Base-by-base conservation (phyloP, 345 rosid genomes). In the Brassica rapa region DNA sequence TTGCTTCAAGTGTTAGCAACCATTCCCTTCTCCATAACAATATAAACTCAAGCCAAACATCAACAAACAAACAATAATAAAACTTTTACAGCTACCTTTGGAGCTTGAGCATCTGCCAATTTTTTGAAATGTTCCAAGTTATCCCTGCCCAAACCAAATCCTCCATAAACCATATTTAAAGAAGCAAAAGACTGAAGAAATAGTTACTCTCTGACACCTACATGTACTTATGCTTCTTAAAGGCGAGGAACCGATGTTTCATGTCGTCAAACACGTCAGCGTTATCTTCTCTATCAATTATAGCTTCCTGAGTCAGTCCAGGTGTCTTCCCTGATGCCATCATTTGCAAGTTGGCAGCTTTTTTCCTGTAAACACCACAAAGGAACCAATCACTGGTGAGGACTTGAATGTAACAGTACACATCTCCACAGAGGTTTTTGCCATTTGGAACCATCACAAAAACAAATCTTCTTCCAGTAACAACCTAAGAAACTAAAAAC, bases 101-200 rank as follows among this genome's bases (percentile, higher is more conserved):
- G 98, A 75, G 93, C 83, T 90, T 95, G 98, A 84, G 76, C 80
- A 63, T 87, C 70, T 37, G 98, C 85, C 73, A 95, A 89, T 71
- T 77, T 83, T 81, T 84, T 85, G 83, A 35, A 95, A 75, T 83
- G 88, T 74, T 90, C 92, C n/a, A 84, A 70, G 70, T 95, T 89
- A 81, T 84, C 86, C 91, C 99, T 53, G 56, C 7, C 56, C 21
- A 19, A 49, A 49, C 56, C 56, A 49, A 49, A 49, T 14, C 56
- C 56, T 49, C 56, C 56, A 49, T 49, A 14, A 14, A 49, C 19
- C 49, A 41, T 41, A 41, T 41, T 43, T 4, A 49, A 49, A 49
- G 62, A 81, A 82, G 83, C 4, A 73, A 78, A 72, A 15, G 21
- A 30, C 16, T 10, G 43, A 67, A 46, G 53, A 25, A 15, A 53